A percentile compares a stretch with the other conserved stretches of the same genome.
These are phyloP conservation scores for Acer saccharum DNA, from an alignment of 345 rosid species.

Conservation along the genomic window DNA sequence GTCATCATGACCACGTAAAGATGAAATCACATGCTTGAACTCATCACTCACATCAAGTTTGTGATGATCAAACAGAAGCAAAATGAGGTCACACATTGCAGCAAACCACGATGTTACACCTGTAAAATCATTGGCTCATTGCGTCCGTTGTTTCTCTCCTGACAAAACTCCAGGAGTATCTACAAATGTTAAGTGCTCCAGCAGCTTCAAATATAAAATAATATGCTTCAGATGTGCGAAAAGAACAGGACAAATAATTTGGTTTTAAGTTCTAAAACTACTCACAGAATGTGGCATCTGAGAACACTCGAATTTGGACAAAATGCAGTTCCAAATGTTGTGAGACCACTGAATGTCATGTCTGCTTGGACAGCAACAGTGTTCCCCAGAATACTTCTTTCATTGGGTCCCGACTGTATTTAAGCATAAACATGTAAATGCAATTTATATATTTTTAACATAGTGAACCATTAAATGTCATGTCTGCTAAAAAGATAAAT, in stretches of 20 bases:
- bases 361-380: constrained; percentile 95
- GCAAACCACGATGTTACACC: constrained; percentile 99
- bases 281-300: constrained; percentile 96
- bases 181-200: constrained; percentile 87
- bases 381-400: constrained; percentile 96
- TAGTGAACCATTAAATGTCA: background rate
- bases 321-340: constrained; percentile 91
- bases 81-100: constrained; percentile 92
- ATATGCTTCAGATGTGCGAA: constrained; percentile 14
- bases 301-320: constrained; percentile 94
- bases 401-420: constrained; percentile 87
- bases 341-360: constrained; percentile 94
- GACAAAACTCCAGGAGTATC: constrained; percentile 97
- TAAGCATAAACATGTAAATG: constrained; percentile 16
- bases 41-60: constrained; percentile 95
- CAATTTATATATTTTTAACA: background rate
- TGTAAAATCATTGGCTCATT: constrained; percentile 84
- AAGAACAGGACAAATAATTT: constrained; percentile 12
- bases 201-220: constrained; percentile 54
- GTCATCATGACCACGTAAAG: constrained; percentile 95
- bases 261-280: constrained; percentile 16
- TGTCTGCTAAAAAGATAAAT: background rate
- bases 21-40: constrained; percentile 94
- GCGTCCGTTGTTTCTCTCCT: constrained; percentile 93
- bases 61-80: constrained; percentile 95